Evolutionary conservation across 2,329 filamentous ascomycete species (phyloP).

Genomic region (Phialophora macrospora): DNA sequence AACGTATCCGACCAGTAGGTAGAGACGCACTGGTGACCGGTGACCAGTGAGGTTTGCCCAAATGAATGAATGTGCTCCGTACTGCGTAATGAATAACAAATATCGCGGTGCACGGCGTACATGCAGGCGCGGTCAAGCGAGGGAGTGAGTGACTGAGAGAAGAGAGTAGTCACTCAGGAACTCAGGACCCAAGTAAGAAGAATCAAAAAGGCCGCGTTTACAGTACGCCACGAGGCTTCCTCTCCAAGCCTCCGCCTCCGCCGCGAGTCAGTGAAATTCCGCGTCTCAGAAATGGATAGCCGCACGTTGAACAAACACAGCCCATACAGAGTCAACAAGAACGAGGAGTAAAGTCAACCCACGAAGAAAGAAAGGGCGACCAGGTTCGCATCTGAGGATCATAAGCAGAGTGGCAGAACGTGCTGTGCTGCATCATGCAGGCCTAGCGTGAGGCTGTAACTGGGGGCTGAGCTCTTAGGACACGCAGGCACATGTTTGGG

Average conservation of each 20-base stretch:
- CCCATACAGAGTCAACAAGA: neutral
- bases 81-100: neutral
- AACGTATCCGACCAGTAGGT: neutral
- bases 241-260: neutral
- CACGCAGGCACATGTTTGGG: too few relatives aligned
- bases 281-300: neutral
- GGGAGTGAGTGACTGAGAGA: neutral
- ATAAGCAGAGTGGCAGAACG: neutral
- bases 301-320: neutral
- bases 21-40: neutral
- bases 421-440: slow-evolving; percentile 2
- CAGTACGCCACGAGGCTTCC: neutral
- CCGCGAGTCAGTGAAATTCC: neutral
- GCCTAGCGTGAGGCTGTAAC: slow-evolving; percentile 27
- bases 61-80: neutral
- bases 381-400: neutral
- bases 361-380: neutral
- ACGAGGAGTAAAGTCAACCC: too few relatives aligned
- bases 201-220: neutral
- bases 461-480: slow-evolving; percentile 14
- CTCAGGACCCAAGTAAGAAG: neutral
- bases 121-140: neutral
- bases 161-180: neutral
- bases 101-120: neutral
- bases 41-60: neutral